Percentiles rank a stretch among this genome's conserved stretches.
Evolutionary conservation across 2,329 filamentous ascomycete genomes (phyloP).

Genomic region (Talaromyces sp.): DNA sequence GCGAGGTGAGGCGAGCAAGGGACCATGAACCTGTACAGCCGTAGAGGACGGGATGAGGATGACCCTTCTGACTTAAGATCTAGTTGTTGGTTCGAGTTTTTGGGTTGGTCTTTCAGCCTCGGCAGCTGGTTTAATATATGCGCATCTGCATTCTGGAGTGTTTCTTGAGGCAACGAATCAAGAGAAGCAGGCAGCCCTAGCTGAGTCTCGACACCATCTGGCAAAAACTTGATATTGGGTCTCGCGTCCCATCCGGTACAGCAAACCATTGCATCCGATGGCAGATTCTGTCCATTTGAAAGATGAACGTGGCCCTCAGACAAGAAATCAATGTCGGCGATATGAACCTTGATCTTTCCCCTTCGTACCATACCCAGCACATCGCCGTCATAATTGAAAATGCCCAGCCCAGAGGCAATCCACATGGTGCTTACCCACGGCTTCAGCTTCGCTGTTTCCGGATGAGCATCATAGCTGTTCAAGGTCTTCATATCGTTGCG

Average conservation of each 20-base stretch:
- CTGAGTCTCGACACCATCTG: conserved; percentile 1
- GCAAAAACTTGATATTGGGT: conserved; percentile 47
- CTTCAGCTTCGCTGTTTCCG: conserved; percentile 42
- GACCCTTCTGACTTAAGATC: conserved; percentile 12
- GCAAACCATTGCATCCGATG: conserved; percentile 50
- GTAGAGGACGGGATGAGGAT: conserved; percentile 36
- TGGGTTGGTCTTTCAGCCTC: conserved; percentile 12
- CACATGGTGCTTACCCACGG: conserved; percentile 48
- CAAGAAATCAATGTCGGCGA: conserved; percentile 52
- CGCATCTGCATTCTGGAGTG: conserved; percentile 16
- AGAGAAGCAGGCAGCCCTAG: conserved; percentile 6
- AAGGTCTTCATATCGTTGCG: conserved; percentile 45
- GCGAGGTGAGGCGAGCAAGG: conserved; percentile 38
- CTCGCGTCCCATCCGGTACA: conserved; percentile 55
- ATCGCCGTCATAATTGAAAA: conserved; percentile 56
- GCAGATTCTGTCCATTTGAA: conserved; percentile 40
- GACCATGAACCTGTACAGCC: conserved; percentile 44
- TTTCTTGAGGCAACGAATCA: conserved; percentile 2
- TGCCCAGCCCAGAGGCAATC: conserved; percentile 54
- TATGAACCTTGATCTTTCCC: conserved; percentile 52
- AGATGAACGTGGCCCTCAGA: conserved; percentile 45
- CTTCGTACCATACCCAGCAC: conserved; percentile 54
- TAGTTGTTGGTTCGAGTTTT: not conserved
- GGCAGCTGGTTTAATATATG: conserved; percentile 7
- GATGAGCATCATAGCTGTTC: conserved; percentile 43